These are phyloP conservation scores for Alternaria longipes DNA, from an alignment of 2,329 filamentous ascomycete genomes.

Conservation along the genomic window DNA sequence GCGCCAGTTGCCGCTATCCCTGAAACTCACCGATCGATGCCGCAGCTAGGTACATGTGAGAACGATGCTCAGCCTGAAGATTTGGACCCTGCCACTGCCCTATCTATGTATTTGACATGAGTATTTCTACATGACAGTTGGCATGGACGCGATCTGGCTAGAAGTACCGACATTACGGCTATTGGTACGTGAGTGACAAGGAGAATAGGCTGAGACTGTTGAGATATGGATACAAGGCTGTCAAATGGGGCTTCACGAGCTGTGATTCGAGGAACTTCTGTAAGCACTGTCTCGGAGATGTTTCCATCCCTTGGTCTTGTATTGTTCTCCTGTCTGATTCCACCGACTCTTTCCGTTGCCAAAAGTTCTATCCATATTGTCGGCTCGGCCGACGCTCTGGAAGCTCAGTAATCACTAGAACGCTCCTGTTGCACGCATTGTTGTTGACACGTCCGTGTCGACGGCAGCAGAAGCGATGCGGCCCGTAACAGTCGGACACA, in stretches of 20 bases:
- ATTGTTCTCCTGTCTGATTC: not conserved
- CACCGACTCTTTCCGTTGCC: not conserved
- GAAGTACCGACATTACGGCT: not conserved
- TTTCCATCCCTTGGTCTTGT: not conserved
- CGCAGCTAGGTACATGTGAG: not conserved
- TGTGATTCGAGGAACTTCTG: conserved; percentile 2
- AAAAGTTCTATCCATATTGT: not conserved
- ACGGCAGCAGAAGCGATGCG: not conserved
- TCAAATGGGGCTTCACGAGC: not conserved
- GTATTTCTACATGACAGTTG: conserved; percentile 6
- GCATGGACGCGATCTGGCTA: not conserved
- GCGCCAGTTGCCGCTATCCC: conserved; percentile 8
- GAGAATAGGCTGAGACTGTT: conserved; percentile 11
- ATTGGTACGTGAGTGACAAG: conserved; percentile 6
- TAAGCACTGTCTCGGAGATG: not conserved
- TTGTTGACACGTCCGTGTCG: not conserved
- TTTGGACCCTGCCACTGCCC: conserved; percentile 6
- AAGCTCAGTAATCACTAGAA: not conserved
- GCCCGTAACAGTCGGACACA: not conserved
- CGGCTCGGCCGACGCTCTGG: not conserved
- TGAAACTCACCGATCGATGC: conserved; percentile 5
- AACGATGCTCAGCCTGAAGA: conserved; percentile 7
- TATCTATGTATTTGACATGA: conserved; percentile 12
- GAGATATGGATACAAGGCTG: conserved; percentile 5
- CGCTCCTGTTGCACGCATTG: conserved; percentile 1